phyloP scores from a whole-genome alignment of 768 basidiomycete genomes.

The Auriscalpium microsporum region DNA sequence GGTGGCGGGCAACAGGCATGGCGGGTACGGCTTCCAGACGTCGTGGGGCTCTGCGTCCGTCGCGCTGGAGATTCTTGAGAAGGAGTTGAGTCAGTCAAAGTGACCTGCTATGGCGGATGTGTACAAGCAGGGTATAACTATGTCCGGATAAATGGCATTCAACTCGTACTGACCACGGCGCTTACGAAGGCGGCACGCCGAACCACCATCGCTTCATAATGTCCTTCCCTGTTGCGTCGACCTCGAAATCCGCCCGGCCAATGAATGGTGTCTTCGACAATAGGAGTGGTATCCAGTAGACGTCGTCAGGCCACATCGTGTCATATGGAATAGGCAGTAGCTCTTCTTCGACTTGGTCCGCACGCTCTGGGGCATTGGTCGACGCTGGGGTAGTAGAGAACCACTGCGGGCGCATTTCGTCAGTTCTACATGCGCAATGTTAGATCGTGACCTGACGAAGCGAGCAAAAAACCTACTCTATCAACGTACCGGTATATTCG shows the following conservation, averaged over 20 bases:
- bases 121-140: not conserved
- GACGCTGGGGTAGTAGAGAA: slow-evolving; percentile 34
- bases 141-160: not conserved
- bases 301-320: slow-evolving; percentile 56
- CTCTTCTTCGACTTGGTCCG: not conserved
- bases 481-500: slow-evolving; percentile 48
- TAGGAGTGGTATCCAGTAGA: slow-evolving; percentile 62
- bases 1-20: slow-evolving; percentile 34
- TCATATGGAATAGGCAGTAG: slow-evolving; percentile 49
- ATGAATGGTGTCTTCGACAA: slow-evolving; percentile 32
- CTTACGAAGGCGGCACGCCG: slow-evolving; percentile 4
- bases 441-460: too few species aligned
- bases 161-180: not conserved
- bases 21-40: slow-evolving; percentile 54
- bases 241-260: slow-evolving; percentile 40
- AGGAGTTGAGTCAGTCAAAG: slow-evolving; percentile 20
- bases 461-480: slow-evolving; percentile 44
- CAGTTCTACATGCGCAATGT: slow-evolving; percentile 42
- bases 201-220: slow-evolving; percentile 14
- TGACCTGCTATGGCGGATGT: not conserved
- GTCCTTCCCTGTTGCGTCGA: slow-evolving; percentile 3
- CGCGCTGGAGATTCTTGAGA: slow-evolving; percentile 39
- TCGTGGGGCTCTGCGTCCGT: slow-evolving; percentile 57
- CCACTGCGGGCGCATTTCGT: slow-evolving; percentile 87
- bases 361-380: not conserved